These are phyloP conservation scores for Globisporangium emineosum DNA, from an alignment of 352 stramenopile genomes.

Conservation along the genomic window DNA sequence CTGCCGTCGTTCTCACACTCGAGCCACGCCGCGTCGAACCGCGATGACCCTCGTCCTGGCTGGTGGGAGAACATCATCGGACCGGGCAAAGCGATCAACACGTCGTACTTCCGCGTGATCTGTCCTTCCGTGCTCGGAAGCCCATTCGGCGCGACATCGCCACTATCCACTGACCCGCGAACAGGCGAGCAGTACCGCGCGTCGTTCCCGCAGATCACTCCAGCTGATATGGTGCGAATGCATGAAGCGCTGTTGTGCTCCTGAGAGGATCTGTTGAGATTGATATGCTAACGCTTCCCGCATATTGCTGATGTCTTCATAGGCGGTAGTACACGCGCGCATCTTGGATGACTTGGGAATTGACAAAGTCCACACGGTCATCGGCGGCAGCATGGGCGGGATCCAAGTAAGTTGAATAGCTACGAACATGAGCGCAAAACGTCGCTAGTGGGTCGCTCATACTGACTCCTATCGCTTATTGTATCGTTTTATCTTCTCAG, in stretches of 20 bases:
- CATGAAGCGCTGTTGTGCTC: neutral
- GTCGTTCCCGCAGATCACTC: constrained; percentile 82
- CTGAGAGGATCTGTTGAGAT: neutral
- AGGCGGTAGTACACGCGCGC: constrained; percentile 70
- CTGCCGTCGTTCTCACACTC: constrained; percentile 87
- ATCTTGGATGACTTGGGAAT: constrained; percentile 79
- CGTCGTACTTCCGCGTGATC: constrained; percentile 86
- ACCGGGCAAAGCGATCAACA: constrained; percentile 84
- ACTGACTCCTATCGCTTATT: neutral
- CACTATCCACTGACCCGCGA: constrained; percentile 50
- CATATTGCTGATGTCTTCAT: neutral
- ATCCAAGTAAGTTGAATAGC: constrained; percentile 33
- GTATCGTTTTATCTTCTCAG: constrained; percentile 21
- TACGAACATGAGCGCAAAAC: neutral
- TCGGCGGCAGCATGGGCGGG: constrained; percentile 86
- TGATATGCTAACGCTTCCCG: neutral
- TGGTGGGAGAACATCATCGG: constrained; percentile 91
- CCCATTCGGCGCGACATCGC: constrained; percentile 82
- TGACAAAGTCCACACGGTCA: constrained; percentile 72
- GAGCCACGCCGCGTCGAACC: constrained; percentile 80
- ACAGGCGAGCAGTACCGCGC: constrained; percentile 64
- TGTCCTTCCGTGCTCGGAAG: constrained; percentile 81
- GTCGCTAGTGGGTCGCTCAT: neutral
- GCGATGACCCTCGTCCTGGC: constrained; percentile 67
- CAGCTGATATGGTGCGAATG: constrained; percentile 65